A percentile compares a stretch with the other conserved stretches of the same genome.
phyloP scores from a whole-genome alignment of 768 basidiomycete genomes.

The Lactifluus subvellereus region DNA sequence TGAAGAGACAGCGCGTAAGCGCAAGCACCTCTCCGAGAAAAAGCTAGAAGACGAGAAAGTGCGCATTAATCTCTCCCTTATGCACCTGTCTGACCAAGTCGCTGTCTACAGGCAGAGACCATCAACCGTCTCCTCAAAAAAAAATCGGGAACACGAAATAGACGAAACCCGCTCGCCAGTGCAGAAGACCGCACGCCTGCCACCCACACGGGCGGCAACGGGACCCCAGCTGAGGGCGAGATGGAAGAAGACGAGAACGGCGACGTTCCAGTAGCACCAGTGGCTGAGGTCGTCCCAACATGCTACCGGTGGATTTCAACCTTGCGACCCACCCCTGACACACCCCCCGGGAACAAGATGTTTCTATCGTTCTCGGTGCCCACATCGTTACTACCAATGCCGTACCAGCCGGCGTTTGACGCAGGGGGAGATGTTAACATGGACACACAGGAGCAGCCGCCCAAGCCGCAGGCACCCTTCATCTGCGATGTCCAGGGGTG shows the following conservation, averaged over 20 bases:
- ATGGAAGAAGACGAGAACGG: conserved; percentile 40
- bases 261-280: conserved; percentile 33
- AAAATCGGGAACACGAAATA: conserved; percentile 62
- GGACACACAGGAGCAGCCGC: conserved; percentile 16
- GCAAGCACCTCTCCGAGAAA: conserved; percentile 75
- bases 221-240: conserved; percentile 28
- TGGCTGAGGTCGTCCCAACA: conserved; percentile 36
- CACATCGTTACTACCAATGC: conserved; percentile 27
- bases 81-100: not conserved
- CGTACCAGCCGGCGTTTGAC: conserved; percentile 12
- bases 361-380: conserved; percentile 53
- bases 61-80: conserved; percentile 5
- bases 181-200: conserved; percentile 41
- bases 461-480: conserved; percentile 3
- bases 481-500: conserved; percentile 59
- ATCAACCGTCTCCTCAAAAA: conserved; percentile 87
- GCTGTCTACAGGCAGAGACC: conserved; percentile 58
- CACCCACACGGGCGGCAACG: conserved; percentile 29
- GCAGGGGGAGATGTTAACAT: conserved; percentile 14
- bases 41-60: conserved; percentile 85
- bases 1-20: conserved; percentile 78
- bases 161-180: conserved; percentile 46
- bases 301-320: conserved; percentile 75
- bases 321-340: conserved; percentile 29
- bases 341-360: conserved; percentile 31